These are phyloP conservation scores for Chenopodium album DNA, from an alignment of 148 eudicot genomes.

Conservation along the genomic window DNA sequence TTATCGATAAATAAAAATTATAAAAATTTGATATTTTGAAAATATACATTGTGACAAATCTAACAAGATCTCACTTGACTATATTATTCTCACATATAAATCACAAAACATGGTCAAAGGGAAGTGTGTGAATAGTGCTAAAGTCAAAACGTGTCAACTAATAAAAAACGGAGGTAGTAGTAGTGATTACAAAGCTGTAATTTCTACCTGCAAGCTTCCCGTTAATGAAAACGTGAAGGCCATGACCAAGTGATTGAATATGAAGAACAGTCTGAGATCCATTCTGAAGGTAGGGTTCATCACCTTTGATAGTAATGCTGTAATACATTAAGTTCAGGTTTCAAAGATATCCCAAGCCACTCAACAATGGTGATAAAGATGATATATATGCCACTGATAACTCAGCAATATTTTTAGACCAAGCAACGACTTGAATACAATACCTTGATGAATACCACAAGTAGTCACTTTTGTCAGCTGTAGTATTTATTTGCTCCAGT, in stretches of 20 bases:
- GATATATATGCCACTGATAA: background rate
- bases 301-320: slow-evolving; percentile 56
- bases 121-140: too few species aligned
- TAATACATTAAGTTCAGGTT: slow-evolving; percentile 13
- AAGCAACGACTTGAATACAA: background rate
- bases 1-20: too few species aligned
- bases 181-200: background rate
- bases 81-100: too few species aligned
- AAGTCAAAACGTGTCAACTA: too few species aligned
- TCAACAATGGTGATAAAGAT: background rate
- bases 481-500: slow-evolving; percentile 84
- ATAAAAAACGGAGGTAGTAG: too few species aligned
- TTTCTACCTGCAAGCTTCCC: slow-evolving; percentile 69
- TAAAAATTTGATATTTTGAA: too few species aligned
- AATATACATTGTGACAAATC: too few species aligned
- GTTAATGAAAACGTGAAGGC: slow-evolving; percentile 72
- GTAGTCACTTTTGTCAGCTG: slow-evolving; percentile 90
- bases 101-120: too few species aligned
- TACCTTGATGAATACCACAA: slow-evolving; percentile 96
- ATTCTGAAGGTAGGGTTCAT: slow-evolving; percentile 63
- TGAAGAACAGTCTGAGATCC: slow-evolving; percentile 76
- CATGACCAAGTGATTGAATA: slow-evolving; percentile 80
- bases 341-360: background rate
- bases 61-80: too few species aligned
- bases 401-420: background rate